Conservation (phyloP, 2,329 filamentous ascomycete species). For the Hymenotorrendiella dingleyae region DNA sequence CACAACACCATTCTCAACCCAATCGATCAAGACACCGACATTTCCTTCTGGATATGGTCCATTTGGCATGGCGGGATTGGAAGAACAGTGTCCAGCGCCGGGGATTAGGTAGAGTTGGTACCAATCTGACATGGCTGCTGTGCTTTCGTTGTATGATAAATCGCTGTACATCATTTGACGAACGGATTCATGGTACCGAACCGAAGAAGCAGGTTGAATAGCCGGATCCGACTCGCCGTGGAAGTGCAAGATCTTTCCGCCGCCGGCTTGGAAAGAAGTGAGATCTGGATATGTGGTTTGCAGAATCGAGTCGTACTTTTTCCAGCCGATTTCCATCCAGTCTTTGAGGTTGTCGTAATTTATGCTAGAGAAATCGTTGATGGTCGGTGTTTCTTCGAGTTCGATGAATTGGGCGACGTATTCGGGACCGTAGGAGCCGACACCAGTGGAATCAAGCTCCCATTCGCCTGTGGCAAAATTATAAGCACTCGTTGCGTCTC, state of each 20-base stretch:
- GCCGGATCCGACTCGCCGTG: constrained; percentile 51
- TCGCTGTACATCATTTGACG: constrained; percentile 43
- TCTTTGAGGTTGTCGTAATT: constrained; percentile 51
- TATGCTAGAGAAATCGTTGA: constrained; percentile 38
- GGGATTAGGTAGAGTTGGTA: constrained; percentile 51
- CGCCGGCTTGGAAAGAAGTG: constrained; percentile 40
- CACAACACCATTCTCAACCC: constrained; percentile 50
- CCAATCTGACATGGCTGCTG: constrained; percentile 42
- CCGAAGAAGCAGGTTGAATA: constrained; percentile 47
- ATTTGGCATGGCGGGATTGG: constrained; percentile 38
- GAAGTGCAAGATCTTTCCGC: constrained; percentile 52
- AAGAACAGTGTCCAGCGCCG: constrained; percentile 45
- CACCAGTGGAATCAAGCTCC: constrained; percentile 30
- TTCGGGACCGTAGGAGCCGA: constrained; percentile 33
- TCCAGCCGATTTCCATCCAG: constrained; percentile 46
- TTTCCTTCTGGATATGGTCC: constrained; percentile 43
- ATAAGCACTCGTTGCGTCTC: constrained; percentile 31
- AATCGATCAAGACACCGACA: constrained; percentile 65
- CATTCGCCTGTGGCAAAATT: constrained; percentile 31
- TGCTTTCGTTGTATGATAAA: constrained; percentile 33
- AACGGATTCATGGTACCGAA: constrained; percentile 51
- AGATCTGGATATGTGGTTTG: constrained; percentile 51
- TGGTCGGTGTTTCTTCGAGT: constrained; percentile 35
- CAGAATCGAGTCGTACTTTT: constrained; percentile 43
- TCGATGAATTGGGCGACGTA: constrained; percentile 39